Base-by-base conservation (phyloP, 768 basidiomycete species). In the Hemileccinum impolitum region DNA sequence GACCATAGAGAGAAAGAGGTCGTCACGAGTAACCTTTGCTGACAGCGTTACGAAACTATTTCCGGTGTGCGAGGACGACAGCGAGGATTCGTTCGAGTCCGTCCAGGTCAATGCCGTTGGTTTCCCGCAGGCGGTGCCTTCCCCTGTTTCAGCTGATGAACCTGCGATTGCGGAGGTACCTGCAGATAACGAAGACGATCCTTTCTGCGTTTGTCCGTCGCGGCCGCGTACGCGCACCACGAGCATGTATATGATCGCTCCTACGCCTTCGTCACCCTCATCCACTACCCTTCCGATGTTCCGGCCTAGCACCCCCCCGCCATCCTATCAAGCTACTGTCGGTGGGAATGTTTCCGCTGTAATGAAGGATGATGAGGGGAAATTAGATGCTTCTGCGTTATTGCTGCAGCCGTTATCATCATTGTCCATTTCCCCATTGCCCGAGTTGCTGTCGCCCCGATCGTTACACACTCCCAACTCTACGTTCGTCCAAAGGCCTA, bases 1-100 rank as follows among this genome's bases (percentile, higher is more conserved):
- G 34, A 56, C 50, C 15, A 32, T 52, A 9, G 32, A 39, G 30
- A 36, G 47, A 25, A 66, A 53, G 48, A 58, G 53, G 35, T 4
- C 47, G n/a, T n/a, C 53, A 14, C 56, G 61, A 1, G 51, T 53
- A 11, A 47, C 56, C 38, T 54, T 67, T 28, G 32, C 55, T 8
- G 56, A 58, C 13, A 52, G 30, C 28, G 23, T 55, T 10, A 50
- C 66, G 11, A 60, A 54, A 25, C 36, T 69, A 26, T 62, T 68
- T 41, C 68, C 66, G 3, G 63, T 69, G 17, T 52, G 47, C 37
- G 68, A 67, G 54, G 66, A 66, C 18, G 64, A 68, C 36, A 44
- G 38, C 23, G 67, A 69, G 9, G 75, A 75, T 47, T 69, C 70
- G 47, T 63, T 61, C 26, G 53, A 62, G 25, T 25, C 52, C 19